These are phyloP conservation scores for Thraustochytrium sp. DNA, from an alignment of 352 stramenopile species.

Conservation along the genomic window DNA sequence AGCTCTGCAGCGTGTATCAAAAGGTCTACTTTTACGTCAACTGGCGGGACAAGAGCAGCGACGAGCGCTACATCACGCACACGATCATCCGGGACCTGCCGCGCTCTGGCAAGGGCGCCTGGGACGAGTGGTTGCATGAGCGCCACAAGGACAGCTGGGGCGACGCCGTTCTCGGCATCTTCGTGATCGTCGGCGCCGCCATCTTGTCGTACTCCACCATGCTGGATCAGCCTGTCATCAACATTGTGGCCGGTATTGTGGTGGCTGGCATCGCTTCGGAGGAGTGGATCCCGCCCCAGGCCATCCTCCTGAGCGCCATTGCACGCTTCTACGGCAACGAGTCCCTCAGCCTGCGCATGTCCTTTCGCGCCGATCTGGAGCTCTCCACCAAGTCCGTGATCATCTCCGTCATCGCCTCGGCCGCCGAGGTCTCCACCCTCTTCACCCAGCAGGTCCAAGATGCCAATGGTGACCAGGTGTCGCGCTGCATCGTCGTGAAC, in stretches of 20 bases:
- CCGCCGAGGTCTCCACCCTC: not conserved
- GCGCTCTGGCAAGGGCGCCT: not conserved
- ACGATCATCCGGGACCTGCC: not conserved
- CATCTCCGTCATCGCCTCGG: not conserved
- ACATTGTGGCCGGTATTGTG: not conserved
- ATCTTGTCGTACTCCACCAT: not conserved
- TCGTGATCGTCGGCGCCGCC: not conserved
- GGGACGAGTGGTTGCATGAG: not conserved
- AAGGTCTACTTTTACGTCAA: constrained; percentile 3
- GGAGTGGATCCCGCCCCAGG: not conserved
- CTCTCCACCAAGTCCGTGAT: not conserved
- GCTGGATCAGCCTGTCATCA: not conserved
- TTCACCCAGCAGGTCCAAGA: not conserved
- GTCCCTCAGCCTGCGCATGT: not conserved
- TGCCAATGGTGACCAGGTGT: too few relatives aligned
- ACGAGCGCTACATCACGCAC: not conserved
- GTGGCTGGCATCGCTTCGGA: not conserved
- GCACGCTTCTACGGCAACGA: not conserved
- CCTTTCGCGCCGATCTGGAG: not conserved
- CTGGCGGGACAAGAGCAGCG: not conserved
- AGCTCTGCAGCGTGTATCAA: not conserved
- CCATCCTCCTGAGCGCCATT: not conserved
- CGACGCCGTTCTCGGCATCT: not conserved
- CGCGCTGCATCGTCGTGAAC: too few relatives aligned
- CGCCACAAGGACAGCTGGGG: not conserved